Evolutionary conservation across 225 moss, liverwort and hornwort species (phyloP).

Genomic region (Sphagnum tenellum): DNA sequence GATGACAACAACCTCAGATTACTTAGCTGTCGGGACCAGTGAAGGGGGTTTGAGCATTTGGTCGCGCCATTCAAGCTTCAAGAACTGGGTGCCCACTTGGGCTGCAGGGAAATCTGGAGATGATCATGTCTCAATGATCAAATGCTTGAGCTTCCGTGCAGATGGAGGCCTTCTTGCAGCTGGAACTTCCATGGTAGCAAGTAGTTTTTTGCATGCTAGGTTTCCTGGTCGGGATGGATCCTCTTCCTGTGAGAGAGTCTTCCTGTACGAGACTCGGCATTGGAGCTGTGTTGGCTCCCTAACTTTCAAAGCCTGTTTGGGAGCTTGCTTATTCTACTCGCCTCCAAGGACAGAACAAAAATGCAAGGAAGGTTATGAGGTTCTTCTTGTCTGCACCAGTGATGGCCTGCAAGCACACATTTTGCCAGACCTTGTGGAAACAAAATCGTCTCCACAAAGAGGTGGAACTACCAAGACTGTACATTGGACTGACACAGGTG

Average conservation of each 20-base stretch:
- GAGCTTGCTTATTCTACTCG: slow-evolving; percentile 29
- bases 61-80: slow-evolving; percentile 6
- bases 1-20: slow-evolving; percentile 3
- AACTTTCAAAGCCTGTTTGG: slow-evolving; percentile 18
- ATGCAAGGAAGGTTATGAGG: slow-evolving; percentile 17
- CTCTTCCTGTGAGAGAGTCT: slow-evolving; percentile 11
- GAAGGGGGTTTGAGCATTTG: slow-evolving; percentile 21
- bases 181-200: slow-evolving; percentile 15
- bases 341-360: slow-evolving; percentile 14
- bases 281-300: slow-evolving; percentile 26
- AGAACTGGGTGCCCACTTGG: slow-evolving; percentile 20
- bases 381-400: slow-evolving; percentile 31
- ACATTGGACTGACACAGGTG: slow-evolving; percentile 1
- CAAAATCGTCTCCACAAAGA: background rate
- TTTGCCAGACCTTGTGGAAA: slow-evolving; percentile 12
- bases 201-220: background rate
- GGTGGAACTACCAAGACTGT: slow-evolving; percentile 6
- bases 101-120: slow-evolving; percentile 1
- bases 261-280: slow-evolving; percentile 20
- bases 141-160: slow-evolving; percentile 29
- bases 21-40: slow-evolving; percentile 22
- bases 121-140: slow-evolving; percentile 5
- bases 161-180: slow-evolving; percentile 32
- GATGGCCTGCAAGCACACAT: slow-evolving; percentile 34
- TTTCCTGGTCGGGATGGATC: slow-evolving; percentile 1